Conservation (phyloP, 108 stramenopile species). For the Discostella stelligeroides region DNA sequence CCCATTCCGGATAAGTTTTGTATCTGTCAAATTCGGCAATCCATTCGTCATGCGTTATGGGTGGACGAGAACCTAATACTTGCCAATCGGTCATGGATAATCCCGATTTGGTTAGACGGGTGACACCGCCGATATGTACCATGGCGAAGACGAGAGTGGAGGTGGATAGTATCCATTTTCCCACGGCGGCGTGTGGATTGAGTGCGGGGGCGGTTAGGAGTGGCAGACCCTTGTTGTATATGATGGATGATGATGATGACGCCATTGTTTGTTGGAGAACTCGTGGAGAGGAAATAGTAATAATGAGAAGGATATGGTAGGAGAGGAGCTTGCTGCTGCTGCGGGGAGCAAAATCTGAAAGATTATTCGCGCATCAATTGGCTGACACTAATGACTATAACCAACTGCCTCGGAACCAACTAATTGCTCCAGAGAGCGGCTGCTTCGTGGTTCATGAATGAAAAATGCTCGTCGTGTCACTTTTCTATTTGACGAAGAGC, state of each 20-base stretch:
- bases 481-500: too few relatives aligned
- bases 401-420: too few relatives aligned
- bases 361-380: too few relatives aligned
- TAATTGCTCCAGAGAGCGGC: too few relatives aligned
- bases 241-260: neutral
- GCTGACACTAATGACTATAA: too few relatives aligned
- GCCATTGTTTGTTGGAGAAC: neutral
- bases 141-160: conserved; percentile 92
- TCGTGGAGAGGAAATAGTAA: neutral
- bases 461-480: too few relatives aligned
- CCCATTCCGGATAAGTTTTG: conserved; percentile 97
- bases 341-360: too few relatives aligned
- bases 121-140: conserved; percentile 98
- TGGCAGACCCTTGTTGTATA: conserved; percentile 63
- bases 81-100: conserved; percentile 98
- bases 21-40: conserved; percentile 93
- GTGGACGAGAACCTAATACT: conserved; percentile 86
- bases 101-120: conserved; percentile 95
- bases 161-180: conserved; percentile 91
- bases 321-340: too few relatives aligned
- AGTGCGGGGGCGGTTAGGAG: conserved; percentile 50
- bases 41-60: conserved; percentile 89
- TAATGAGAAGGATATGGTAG: too few relatives aligned
- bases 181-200: conserved; percentile 83
- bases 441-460: too few relatives aligned